Evolutionary conservation across 768 basidiomycete genomes (phyloP).

Genomic region (Boletus insuetus): DNA sequence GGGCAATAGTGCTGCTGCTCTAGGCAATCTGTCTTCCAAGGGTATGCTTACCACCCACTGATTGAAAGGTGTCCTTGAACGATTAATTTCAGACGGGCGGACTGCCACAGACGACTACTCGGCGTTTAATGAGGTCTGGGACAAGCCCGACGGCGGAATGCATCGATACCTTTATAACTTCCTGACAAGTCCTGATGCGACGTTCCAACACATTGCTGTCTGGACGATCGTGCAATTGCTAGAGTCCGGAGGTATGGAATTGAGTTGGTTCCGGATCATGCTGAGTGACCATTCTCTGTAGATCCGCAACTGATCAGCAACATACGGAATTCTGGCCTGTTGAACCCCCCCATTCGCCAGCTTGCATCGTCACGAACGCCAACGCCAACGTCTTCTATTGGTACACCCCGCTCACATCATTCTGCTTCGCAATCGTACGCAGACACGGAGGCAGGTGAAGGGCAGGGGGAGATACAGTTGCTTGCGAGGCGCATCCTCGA

Average conservation of each 20-base stretch:
- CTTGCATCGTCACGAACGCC: constrained; percentile 71
- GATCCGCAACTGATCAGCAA: constrained; percentile 89
- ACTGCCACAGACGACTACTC: constrained; percentile 85
- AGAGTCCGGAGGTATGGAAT: constrained; percentile 79
- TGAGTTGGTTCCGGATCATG: background rate
- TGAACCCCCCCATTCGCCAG: constrained; percentile 84
- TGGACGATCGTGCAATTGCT: constrained; percentile 99
- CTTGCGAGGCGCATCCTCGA: constrained; percentile 85
- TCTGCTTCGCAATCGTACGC: constrained; percentile 71
- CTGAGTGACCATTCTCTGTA: constrained; percentile 25
- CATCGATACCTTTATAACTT: constrained; percentile 93
- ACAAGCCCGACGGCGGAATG: constrained; percentile 95
- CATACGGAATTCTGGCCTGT: constrained; percentile 78
- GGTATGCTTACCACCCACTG: constrained; percentile 42
- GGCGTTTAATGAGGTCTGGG: constrained; percentile 98
- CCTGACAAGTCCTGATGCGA: constrained; percentile 88
- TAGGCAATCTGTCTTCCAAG: constrained; percentile 97
- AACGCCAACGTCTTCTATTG: constrained; percentile 70
- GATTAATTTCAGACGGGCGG: constrained; percentile 57
- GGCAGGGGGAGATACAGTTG: constrained; percentile 87
- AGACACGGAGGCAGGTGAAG: constrained; percentile 82
- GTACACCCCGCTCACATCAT: constrained; percentile 69
- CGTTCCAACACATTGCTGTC: constrained; percentile 99
- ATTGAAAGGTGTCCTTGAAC: background rate
- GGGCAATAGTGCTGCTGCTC: constrained; percentile 95